Evolutionary conservation across 2,329 filamentous ascomycete species (phyloP).

Genomic region (Trichophyton rubrum): DNA sequence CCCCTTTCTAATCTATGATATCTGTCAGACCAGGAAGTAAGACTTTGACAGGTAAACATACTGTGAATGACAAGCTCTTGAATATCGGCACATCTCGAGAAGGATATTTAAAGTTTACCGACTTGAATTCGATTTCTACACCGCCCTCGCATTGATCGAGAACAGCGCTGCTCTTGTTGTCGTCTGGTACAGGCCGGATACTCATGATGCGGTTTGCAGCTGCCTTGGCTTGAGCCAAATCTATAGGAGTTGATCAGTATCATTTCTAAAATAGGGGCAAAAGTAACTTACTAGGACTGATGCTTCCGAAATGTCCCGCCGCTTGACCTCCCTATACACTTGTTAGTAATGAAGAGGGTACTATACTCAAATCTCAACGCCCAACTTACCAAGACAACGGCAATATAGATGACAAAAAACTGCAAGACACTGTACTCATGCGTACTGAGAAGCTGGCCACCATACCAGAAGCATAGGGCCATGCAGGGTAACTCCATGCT

Average conservation of each 20-base stretch:
- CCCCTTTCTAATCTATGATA: constrained; percentile 24
- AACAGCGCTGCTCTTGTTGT: not conserved
- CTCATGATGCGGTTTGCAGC: constrained; percentile 28
- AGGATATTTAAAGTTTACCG: constrained; percentile 28
- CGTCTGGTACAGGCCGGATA: constrained; percentile 13
- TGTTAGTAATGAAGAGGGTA: constrained; percentile 1
- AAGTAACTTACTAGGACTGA: constrained; percentile 41
- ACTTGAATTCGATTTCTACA: constrained; percentile 22
- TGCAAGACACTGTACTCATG: constrained; percentile 36
- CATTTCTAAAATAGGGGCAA: not conserved
- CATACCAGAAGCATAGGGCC: constrained; percentile 54
- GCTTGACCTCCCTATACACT: constrained; percentile 46
- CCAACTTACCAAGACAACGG: constrained; percentile 39
- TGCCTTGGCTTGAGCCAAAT: constrained; percentile 28
- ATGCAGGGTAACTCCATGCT: constrained; percentile 52
- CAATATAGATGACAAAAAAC: constrained; percentile 52
- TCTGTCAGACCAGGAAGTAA: not conserved
- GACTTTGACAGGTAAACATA: not conserved
- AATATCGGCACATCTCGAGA: constrained; percentile 23
- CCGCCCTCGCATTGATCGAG: constrained; percentile 12
- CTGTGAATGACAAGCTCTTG: constrained; percentile 20
- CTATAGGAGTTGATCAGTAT: constrained; percentile 1
- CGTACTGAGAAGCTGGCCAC: constrained; percentile 44
- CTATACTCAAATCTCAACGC: not conserved
- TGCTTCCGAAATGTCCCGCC: constrained; percentile 55